A percentile compares a stretch with the other conserved stretches of the same genome.
These are phyloP conservation scores for Fragaria nilgerrensis DNA, from an alignment of 306 rosid genomes.

Conservation along the genomic window DNA sequence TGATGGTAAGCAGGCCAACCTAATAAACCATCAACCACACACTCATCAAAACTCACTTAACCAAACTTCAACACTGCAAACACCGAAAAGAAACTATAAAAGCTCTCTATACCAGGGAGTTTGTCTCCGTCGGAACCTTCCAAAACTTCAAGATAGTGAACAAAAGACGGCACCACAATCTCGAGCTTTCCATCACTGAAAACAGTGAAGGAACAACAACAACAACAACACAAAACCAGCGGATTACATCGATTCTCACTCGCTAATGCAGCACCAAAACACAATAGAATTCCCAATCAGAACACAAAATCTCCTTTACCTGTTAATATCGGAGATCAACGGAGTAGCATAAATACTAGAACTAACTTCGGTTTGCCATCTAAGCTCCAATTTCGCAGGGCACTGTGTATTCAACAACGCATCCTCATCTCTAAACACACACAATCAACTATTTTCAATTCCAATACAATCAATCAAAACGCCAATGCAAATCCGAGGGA, in stretches of 20 bases:
- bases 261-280: neutral
- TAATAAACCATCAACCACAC: constrained; percentile 41
- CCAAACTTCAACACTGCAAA: constrained; percentile 19
- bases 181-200: constrained; percentile 97
- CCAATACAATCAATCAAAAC: neutral
- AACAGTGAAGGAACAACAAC: neutral
- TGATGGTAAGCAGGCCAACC: constrained; percentile 99
- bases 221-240: neutral
- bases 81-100: neutral
- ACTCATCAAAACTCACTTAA: neutral
- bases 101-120: constrained; percentile 63
- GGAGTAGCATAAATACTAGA: constrained; percentile 95
- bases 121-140: constrained; percentile 99
- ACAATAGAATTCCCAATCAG: neutral
- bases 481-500: constrained; percentile 12
- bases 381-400: constrained; percentile 90
- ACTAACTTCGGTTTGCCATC: constrained; percentile 99
- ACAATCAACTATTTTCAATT: neutral
- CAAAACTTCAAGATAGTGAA: constrained; percentile 94
- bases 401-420: constrained; percentile 78
- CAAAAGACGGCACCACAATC: constrained; percentile 89
- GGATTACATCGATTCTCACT: neutral
- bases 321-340: constrained; percentile 89
- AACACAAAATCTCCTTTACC: constrained; percentile 36
- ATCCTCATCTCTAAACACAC: constrained; percentile 73